Evolutionary conservation across 495 filamentous ascomycete species (phyloP), one percentile per base, ranked within the genome.

Genomic region (Astrocystis sublimbata): DNA sequence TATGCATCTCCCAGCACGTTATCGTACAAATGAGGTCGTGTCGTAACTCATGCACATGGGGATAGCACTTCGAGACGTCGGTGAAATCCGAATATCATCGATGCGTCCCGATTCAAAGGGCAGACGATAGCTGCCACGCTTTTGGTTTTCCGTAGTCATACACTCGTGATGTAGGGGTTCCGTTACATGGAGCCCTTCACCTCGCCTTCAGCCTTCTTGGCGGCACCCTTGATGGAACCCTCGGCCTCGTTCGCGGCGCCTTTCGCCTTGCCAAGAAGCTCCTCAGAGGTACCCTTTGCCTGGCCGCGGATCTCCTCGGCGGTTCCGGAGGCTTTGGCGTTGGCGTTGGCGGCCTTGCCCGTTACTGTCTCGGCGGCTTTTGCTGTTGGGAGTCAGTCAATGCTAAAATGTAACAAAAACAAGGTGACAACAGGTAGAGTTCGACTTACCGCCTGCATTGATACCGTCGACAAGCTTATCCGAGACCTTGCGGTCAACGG

Each of bases 391-490:
- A 21, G n/a, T n/a, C n/a, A n/a, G n/a, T n/a, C n/a, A n/a, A n/a
- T n/a, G n/a, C n/a, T n/a, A n/a, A n/a, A n/a, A n/a, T n/a, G n/a
- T n/a, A n/a, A n/a, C n/a, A n/a, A n/a, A n/a, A n/a, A n/a, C n/a
- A n/a, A n/a, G n/a, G n/a, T n/a, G n/a, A n/a, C n/a, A n/a, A n/a
- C n/a, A n/a, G n/a, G n/a, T n/a, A n/a, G n/a, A n/a, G n/a, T n/a
- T n/a, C 3, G 26, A 76, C 81, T 45, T 73, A 85, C 83, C 61
- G 41, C 77, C 75, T 58, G 75, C 71, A 60, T 84, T 76, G 68
- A 85, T 85, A 13, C 81, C 81, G 54, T 82, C 81, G 33, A 85
- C 81, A 2, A 84, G 54, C 76, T 84, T 85, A 63, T 84, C 79
- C 17, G 75, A 73, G 21, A 85, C 79, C 60, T 76, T 75, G 43